These are phyloP conservation scores for Microascus cirrosus DNA, from an alignment of 2,329 filamentous ascomycete genomes.

Conservation along the genomic window DNA sequence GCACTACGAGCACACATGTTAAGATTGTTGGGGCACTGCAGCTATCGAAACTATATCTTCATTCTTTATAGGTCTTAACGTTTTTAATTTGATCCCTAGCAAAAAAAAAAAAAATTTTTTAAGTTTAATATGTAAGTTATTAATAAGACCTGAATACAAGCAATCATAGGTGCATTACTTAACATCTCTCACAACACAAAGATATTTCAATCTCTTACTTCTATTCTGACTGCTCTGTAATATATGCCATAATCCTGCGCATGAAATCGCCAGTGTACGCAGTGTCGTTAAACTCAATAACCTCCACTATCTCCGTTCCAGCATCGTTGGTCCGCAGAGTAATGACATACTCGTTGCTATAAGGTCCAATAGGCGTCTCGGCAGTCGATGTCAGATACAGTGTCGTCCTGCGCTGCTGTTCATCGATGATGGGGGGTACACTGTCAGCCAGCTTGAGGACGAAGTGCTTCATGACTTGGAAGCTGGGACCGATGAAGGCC, in stretches of 20 bases:
- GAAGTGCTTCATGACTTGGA: conserved; percentile 3
- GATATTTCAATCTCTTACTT: neutral
- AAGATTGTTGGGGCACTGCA: too few species aligned
- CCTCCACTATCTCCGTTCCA: neutral
- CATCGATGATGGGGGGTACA: conserved; percentile 4
- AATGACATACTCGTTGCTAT: neutral
- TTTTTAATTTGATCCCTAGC: too few species aligned
- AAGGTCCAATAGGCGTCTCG: conserved; percentile 12
- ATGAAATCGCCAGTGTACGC: neutral
- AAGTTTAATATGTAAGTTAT: too few species aligned
- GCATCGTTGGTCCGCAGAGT: neutral
- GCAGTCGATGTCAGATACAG: conserved; percentile 33
- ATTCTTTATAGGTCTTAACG: too few species aligned
- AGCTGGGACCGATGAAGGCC: conserved; percentile 1
- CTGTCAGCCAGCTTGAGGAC: conserved; percentile 2
- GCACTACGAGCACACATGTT: too few species aligned
- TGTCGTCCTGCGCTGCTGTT: conserved; percentile 35
- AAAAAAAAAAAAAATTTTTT: too few species aligned
- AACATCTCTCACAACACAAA: neutral
- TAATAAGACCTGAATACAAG: too few species aligned
- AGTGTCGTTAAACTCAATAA: neutral
- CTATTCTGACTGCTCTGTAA: neutral
- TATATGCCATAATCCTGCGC: neutral
- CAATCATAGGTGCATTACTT: too few species aligned
- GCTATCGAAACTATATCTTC: too few species aligned